Conservation (phyloP, 163 green algal species). For the Chlorella variabilis region DNA sequence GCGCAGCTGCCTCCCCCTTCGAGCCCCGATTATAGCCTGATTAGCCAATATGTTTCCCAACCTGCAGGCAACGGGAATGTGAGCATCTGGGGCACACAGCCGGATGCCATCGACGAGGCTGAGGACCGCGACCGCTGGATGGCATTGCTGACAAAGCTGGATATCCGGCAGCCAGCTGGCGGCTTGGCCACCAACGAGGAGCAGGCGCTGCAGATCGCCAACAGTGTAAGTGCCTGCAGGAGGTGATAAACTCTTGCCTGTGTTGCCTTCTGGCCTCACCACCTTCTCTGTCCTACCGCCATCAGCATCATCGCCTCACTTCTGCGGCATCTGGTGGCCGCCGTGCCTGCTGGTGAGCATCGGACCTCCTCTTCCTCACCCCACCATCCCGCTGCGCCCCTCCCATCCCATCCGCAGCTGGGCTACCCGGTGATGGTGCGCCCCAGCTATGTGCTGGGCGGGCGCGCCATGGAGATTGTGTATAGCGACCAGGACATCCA, state of each 20-base stretch:
- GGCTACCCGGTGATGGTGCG: slow-evolving; percentile 98
- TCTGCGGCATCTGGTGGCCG: too few species aligned
- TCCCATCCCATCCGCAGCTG: slow-evolving; percentile 58
- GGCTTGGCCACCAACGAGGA: slow-evolving; percentile 69
- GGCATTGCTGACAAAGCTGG: slow-evolving; percentile 87
- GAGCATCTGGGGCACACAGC: slow-evolving; percentile 94
- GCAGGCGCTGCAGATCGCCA: slow-evolving; percentile 82
- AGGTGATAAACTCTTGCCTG: neutral
- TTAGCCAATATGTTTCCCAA: too few species aligned
- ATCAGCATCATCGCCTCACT: too few species aligned
- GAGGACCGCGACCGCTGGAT: slow-evolving; percentile 98
- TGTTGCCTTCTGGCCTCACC: neutral
- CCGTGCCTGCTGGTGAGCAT: too few species aligned
- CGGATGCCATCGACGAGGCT: slow-evolving; percentile 94
- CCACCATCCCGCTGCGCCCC: neutral
- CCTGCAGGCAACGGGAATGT: slow-evolving; percentile 84
- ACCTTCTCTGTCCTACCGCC: neutral
- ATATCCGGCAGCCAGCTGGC: slow-evolving; percentile 91
- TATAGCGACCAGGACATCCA: slow-evolving; percentile 88
- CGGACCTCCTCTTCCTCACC: too few species aligned
- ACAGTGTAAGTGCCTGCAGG: slow-evolving; percentile 35
- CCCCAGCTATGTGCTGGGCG: slow-evolving; percentile 96
- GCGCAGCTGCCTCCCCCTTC: too few species aligned
- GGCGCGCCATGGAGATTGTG: slow-evolving; percentile 98
- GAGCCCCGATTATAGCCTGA: too few species aligned